Base-by-base conservation (phyloP, 2,329 filamentous ascomycete genomes). In the Neopestalotiopsis sp. region DNA sequence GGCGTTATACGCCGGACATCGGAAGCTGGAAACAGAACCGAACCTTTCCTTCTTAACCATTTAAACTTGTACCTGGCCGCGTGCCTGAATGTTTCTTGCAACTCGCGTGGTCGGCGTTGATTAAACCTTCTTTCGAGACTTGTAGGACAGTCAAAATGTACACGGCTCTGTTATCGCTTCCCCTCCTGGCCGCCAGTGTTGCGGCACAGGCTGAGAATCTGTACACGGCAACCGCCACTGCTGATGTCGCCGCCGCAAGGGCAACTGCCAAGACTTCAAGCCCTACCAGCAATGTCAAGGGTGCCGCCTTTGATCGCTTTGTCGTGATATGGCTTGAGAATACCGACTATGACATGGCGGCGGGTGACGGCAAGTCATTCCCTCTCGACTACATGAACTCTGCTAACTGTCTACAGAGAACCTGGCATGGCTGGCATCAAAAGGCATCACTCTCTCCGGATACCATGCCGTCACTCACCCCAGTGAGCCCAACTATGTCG, bases 241-340 rank as follows among this genome's bases (percentile, higher is more conserved):
- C 82, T 24, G 82, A 83, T 61, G 88, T 91, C 7, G 82, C 83
- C 5, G 84, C 85, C 20, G 88, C 88, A 32, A 85, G 84, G 65
- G 89, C 89, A 7, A 91, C 88, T 1, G 89, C 89, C 12, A 83
- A 85, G 76, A 90, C 90, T 1, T 80, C 81, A 70, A 89, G 88
- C 70, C 89, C 90, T 1, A 89, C 86, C 40, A 90, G 86, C 77
- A 77, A 89, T 74, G 89, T 94, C 65, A 86, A 89, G 76, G 93
- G 93, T 71, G 89, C 91, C 76, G 89, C 86, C 0, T 95, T 95
- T 76, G 87, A 94, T 76, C 89, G 92, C 17, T 88, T 93, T 70
- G 89, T 89, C 67, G 87, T 90, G 68, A 89, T 95, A 79, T 95
- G 91, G 90, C 85, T 94, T 62, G 93, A 95, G 82, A 95, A 95